Percentiles rank a stretch among this genome's conserved stretches.
Conservation (phyloP, 202 grass and related monocot species). For the Eragrostis tef region DNA sequence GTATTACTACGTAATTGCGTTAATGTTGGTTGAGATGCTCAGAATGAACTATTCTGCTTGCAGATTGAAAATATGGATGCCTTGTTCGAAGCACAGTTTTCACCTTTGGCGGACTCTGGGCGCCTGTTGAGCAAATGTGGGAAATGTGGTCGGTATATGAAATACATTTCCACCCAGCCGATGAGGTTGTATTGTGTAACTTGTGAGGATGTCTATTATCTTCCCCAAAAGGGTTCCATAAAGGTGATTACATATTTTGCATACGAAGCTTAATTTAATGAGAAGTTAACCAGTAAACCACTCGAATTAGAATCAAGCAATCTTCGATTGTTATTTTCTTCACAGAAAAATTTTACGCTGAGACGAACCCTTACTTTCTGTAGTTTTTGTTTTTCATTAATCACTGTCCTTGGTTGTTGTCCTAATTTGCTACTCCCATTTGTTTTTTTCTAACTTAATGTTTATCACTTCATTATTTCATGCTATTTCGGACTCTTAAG, state of each 20-base stretch:
- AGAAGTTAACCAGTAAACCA: slow-evolving; percentile 11
- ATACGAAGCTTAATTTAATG: background rate
- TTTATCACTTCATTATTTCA: slow-evolving; percentile 27
- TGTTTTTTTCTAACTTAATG: background rate
- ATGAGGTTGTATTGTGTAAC: slow-evolving; percentile 84
- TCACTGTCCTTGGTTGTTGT: background rate
- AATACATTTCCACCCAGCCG: slow-evolving; percentile 87
- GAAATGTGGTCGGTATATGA: slow-evolving; percentile 96
- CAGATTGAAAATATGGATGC: slow-evolving; percentile 99
- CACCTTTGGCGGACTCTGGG: slow-evolving; percentile 88
- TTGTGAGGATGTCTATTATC: slow-evolving; percentile 98
- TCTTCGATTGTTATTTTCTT: slow-evolving; percentile 18
- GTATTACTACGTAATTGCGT: background rate
- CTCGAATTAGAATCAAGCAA: background rate
- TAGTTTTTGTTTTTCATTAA: slow-evolving; percentile 8
- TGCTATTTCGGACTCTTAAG: background rate
- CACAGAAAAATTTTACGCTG: background rate
- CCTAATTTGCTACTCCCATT: slow-evolving; percentile 18
- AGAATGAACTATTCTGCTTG: slow-evolving; percentile 44
- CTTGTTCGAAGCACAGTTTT: slow-evolving; percentile 98
- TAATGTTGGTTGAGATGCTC: background rate
- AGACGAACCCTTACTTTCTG: background rate
- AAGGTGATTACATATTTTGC: slow-evolving; percentile 61
- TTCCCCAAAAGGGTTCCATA: slow-evolving; percentile 91
- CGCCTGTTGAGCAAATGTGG: slow-evolving; percentile 93